Conservation (phyloP, 257 asterid species). For the Plectranthus barbatus region DNA sequence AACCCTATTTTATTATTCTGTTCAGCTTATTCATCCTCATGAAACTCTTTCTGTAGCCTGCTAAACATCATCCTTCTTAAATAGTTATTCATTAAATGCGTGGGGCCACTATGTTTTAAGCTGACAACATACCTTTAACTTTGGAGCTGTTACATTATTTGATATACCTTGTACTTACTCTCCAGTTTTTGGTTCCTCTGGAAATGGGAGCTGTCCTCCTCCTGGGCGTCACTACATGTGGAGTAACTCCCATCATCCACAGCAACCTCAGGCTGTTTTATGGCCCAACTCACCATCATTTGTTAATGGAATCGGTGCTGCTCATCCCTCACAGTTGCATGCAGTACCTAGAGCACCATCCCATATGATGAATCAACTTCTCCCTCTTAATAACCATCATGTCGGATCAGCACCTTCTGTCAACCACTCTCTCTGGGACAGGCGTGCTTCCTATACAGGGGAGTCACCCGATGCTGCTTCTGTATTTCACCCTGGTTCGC, state of each 20-base stretch:
- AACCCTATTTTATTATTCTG: too few species aligned
- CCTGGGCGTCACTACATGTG: slow-evolving; percentile 83
- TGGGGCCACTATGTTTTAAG: not conserved
- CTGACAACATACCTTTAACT: not conserved
- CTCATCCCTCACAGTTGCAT: slow-evolving; percentile 71
- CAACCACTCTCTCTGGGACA: slow-evolving; percentile 84
- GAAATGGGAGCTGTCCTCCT: slow-evolving; percentile 79
- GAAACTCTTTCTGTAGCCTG: not conserved
- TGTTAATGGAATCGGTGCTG: slow-evolving; percentile 52
- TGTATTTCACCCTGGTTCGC: slow-evolving; percentile 84
- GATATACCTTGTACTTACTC: slow-evolving; percentile 12
- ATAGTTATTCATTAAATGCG: not conserved
- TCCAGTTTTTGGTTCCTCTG: slow-evolving; percentile 68
- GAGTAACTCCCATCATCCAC: slow-evolving; percentile 67
- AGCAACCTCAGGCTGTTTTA: slow-evolving; percentile 59
- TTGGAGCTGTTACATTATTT: slow-evolving; percentile 4
- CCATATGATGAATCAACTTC: slow-evolving; percentile 51
- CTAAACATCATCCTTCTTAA: not conserved
- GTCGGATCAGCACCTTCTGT: slow-evolving; percentile 96
- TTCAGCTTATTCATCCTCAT: not conserved
- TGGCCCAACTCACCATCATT: slow-evolving; percentile 86
- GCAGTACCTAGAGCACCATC: slow-evolving; percentile 68
- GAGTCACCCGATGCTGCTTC: slow-evolving; percentile 86
- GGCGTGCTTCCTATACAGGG: slow-evolving; percentile 60
- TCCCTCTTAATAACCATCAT: slow-evolving; percentile 64